phyloP scores from a whole-genome alignment of 805 yeast species.

The Metschnikowia santaceciliae region DNA sequence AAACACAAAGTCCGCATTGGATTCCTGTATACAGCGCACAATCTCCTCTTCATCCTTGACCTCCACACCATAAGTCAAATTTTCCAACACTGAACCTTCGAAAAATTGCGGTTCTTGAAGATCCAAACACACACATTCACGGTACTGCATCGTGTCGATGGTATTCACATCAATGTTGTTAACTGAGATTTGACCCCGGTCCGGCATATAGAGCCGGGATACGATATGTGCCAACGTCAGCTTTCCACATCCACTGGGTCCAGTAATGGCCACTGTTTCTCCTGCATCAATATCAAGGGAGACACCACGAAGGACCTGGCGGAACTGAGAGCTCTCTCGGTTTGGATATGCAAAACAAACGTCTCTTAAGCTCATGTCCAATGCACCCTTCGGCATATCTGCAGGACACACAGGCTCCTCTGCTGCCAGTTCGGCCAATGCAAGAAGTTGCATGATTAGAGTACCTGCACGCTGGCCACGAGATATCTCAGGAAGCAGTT shows the following conservation, averaged over 20 bases:
- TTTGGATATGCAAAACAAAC: constrained; percentile 49
- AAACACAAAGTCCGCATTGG: constrained; percentile 53
- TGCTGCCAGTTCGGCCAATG: constrained; percentile 26
- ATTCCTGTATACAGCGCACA: constrained; percentile 36
- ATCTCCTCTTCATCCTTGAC: constrained; percentile 29
- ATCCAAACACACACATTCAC: constrained; percentile 61
- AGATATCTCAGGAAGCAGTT: constrained; percentile 72
- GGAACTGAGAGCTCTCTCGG: constrained; percentile 16
- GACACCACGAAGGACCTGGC: constrained; percentile 38
- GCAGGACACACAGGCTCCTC: constrained; percentile 22
- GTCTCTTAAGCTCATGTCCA: constrained; percentile 29
- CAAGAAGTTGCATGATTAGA: constrained; percentile 39
- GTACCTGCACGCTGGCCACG: constrained; percentile 76
- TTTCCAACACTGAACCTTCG: constrained; percentile 69
- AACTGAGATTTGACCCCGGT: constrained; percentile 38
- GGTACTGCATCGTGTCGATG: constrained; percentile 44
- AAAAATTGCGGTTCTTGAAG: constrained; percentile 72
- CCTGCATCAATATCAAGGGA: constrained; percentile 41
- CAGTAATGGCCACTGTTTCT: constrained; percentile 65
- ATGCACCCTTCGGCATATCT: neutral
- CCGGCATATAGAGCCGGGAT: constrained; percentile 46
- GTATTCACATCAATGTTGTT: constrained; percentile 46
- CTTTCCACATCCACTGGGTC: constrained; percentile 90
- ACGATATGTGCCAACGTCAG: constrained; percentile 66
- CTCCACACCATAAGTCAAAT: constrained; percentile 58